phyloP scores from a whole-genome alignment of 805 yeast genomes.

The Lipomyces anomalus region DNA sequence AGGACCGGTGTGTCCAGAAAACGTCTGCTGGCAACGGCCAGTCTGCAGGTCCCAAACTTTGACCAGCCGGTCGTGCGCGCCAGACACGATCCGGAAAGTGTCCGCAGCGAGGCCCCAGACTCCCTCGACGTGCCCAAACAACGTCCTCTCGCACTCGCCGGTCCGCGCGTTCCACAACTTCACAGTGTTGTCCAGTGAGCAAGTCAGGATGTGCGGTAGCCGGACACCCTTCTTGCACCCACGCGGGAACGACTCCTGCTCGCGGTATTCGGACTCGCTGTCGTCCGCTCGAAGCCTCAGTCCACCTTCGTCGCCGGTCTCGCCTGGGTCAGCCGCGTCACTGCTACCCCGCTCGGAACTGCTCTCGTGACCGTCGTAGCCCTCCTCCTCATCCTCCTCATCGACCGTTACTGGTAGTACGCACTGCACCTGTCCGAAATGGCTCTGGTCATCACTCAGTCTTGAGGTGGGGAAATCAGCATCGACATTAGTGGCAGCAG shows the following conservation, averaged over 20 bases:
- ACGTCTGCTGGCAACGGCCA: slow-evolving; percentile 91
- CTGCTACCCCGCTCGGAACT: slow-evolving; percentile 8
- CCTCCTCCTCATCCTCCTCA: slow-evolving; percentile 42
- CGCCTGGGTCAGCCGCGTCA: slow-evolving; percentile 11
- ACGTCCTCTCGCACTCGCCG: slow-evolving; percentile 85
- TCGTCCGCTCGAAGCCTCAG: no score
- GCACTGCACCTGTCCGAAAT: slow-evolving; percentile 89
- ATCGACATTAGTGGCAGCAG: no score
- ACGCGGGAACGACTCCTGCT: no score
- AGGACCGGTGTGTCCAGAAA: slow-evolving; percentile 60
- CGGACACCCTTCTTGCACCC: no score
- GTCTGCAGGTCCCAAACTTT: slow-evolving; percentile 95
- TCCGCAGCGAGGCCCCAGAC: slow-evolving; percentile 97
- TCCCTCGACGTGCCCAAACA: slow-evolving; percentile 97
- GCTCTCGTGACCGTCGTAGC: slow-evolving; percentile 11
- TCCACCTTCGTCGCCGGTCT: no score
- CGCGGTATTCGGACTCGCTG: no score
- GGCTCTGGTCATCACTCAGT: slow-evolving; percentile 64
- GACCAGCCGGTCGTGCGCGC: slow-evolving; percentile 85
- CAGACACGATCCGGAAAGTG: slow-evolving; percentile 87
- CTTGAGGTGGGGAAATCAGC: no score
- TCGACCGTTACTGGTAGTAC: slow-evolving; percentile 76
- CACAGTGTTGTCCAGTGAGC: slow-evolving; percentile 92
- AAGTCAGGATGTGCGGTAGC: slow-evolving; percentile 41
- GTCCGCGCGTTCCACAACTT: slow-evolving; percentile 92